Evolutionary conservation across 805 yeast genomes (phyloP).

Genomic region (Grigorovia humatica): DNA sequence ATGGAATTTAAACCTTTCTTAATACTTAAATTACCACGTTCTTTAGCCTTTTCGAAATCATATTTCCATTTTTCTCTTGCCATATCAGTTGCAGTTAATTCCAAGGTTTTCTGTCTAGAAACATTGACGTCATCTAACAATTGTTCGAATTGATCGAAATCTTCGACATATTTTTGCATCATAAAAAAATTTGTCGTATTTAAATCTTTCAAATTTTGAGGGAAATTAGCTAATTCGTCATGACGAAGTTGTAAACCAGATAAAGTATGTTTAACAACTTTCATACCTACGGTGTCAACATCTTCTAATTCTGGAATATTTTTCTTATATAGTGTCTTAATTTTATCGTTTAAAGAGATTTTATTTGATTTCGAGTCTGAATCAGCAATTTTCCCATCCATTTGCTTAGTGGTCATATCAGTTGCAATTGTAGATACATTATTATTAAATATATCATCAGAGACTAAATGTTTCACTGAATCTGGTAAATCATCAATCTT

Average conservation of each 20-base stretch:
- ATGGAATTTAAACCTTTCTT: slow-evolving; percentile 58
- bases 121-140: slow-evolving; percentile 61
- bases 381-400: background rate
- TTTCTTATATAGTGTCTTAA: slow-evolving; percentile 39
- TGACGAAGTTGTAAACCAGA: slow-evolving; percentile 35
- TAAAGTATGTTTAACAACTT: slow-evolving; percentile 66
- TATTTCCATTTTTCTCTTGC: slow-evolving; percentile 85
- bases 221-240: slow-evolving; percentile 22
- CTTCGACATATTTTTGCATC: slow-evolving; percentile 42
- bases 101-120: slow-evolving; percentile 67
- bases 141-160: slow-evolving; percentile 47
- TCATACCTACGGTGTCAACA: slow-evolving; percentile 69
- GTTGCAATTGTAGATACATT: background rate
- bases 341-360: background rate
- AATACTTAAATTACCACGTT: slow-evolving; percentile 46
- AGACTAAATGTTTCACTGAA: slow-evolving; percentile 5
- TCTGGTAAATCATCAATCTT: slow-evolving; percentile 21
- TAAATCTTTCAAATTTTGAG: slow-evolving; percentile 14
- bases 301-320: slow-evolving; percentile 45
- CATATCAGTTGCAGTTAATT: slow-evolving; percentile 66
- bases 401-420: background rate
- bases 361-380: background rate
- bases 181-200: slow-evolving; percentile 51
- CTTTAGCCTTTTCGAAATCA: slow-evolving; percentile 56
- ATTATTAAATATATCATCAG: background rate